Base-by-base conservation (phyloP, 179 eudicot genomes). In the Silene coronaria region DNA sequence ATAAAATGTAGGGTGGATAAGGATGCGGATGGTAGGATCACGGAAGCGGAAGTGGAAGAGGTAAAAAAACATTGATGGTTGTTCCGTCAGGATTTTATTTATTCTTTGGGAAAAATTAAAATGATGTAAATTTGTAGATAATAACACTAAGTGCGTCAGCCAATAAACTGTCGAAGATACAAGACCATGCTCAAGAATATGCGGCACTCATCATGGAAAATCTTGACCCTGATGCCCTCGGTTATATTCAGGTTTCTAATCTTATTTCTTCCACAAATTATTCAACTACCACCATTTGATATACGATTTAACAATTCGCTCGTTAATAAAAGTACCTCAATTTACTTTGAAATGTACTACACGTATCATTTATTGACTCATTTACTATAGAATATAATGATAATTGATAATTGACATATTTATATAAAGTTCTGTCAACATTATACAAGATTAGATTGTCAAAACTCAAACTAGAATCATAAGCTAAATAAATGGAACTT, bases 41-140 rank as follows among this genome's bases (percentile, higher is more conserved):
- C 92, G 7, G 96, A 90, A 83, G 97, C 83, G 12, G 97, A 94
- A 87, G 98, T 94, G 66, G 86, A 76, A 82, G 89, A 94, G 97
- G 98, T 94, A 80, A 4, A 38, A 38, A 38, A 38, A 5, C 3
- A 34, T 34, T 34, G 42, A 63, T 69, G 17, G 48, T 22, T 77
- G 3, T 5, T 13, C 6, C 21, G 19, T 23, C 6, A 8, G 24
- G 2, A 8, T 8, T 13, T 9, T 22, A 23, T 57, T 57, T 9
- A 61, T 61, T 61, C 12, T 61, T 27, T 23, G 1, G 8, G 6
- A 19, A 6, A 14, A 14, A 16, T 8, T 38, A 38, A 38, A 38
- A 38, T 38, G 5, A 38, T n/a, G 12, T 63, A 14, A 80, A 53
- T 8, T 34, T 73, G 76, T 76, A 88, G 91, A 85, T 86, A 22